These are phyloP conservation scores for Pythium pyrilobum DNA, from an alignment of 352 stramenopile species.

Conservation along the genomic window DNA sequence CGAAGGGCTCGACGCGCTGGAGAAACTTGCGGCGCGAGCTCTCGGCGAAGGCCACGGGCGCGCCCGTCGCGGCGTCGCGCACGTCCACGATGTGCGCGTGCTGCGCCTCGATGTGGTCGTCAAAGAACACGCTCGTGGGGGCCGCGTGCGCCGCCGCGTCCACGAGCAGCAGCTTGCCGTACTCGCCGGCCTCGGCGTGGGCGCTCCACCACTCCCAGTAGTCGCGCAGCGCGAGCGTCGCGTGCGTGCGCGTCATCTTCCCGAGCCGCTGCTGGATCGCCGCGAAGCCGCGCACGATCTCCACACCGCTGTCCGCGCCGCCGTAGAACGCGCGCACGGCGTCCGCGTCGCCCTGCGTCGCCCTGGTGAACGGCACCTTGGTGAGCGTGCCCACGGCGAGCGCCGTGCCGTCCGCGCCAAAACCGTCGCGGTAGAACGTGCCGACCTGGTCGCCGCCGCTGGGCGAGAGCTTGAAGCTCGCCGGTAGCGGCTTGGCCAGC, in stretches of 20 bases:
- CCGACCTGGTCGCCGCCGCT: conserved; percentile 27
- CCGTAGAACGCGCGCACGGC: conserved; percentile 39
- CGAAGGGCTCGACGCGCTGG: conserved; percentile 74
- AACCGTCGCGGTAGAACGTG: conserved; percentile 77
- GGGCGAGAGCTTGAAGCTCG: conserved; percentile 42
- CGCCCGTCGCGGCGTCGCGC: conserved; percentile 42
- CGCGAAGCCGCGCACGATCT: conserved; percentile 55
- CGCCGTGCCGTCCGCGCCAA: conserved; percentile 42
- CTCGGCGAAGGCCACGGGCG: conserved; percentile 47
- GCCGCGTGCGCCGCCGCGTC: conserved; percentile 18
- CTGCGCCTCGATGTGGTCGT: conserved; percentile 75
- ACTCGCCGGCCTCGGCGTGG: conserved; percentile 67
- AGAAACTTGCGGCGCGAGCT: conserved; percentile 46
- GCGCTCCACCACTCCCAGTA: conserved; percentile 86
- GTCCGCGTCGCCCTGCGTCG: conserved; percentile 21
- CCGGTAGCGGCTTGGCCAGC: conserved; percentile 28
- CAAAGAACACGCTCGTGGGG: conserved; percentile 50
- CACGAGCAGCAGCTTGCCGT: conserved; percentile 72
- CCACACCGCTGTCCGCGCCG: conserved; percentile 15
- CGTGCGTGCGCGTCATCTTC: conserved; percentile 25
- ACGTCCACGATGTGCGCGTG: conserved; percentile 80
- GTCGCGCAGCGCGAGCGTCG: conserved; percentile 63
- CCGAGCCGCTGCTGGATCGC: conserved; percentile 30
- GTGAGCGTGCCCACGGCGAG: conserved; percentile 55
- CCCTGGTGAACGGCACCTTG: conserved; percentile 53